These are phyloP conservation scores for Oemleria cerasiformis DNA, from an alignment of 306 rosid species.

Conservation along the genomic window DNA sequence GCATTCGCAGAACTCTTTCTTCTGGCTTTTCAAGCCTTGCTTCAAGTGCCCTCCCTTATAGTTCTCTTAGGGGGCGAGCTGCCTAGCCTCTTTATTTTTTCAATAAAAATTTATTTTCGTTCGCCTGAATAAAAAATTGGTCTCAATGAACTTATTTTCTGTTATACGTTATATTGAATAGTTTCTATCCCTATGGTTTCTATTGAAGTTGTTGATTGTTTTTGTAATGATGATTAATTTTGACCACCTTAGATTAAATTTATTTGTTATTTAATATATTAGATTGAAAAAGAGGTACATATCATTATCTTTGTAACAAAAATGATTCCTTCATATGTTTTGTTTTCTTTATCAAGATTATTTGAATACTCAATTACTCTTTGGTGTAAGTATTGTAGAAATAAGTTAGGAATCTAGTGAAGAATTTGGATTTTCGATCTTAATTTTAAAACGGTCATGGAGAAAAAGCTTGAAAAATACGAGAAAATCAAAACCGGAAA, in stretches of 20 bases:
- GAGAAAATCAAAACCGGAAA: not conserved
- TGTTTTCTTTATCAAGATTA: too few species aligned
- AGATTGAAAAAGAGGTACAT: not conserved
- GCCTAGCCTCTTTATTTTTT: not conserved
- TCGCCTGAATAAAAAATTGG: not conserved
- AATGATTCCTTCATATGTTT: not conserved
- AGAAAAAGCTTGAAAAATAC: not conserved
- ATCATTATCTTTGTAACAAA: not conserved
- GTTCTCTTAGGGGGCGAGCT: not conserved
- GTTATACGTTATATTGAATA: not conserved
- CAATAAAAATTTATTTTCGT: not conserved
- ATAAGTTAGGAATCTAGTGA: not conserved
- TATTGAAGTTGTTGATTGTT: not conserved
- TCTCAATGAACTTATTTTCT: not conserved
- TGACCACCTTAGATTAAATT: not conserved
- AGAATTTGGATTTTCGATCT: not conserved
- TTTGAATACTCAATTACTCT: not conserved
- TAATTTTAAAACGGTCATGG: not conserved
- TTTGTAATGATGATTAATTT: not conserved
- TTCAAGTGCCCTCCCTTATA: not conserved
- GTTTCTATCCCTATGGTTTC: not conserved
- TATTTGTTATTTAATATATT: not conserved
- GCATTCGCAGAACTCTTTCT: not conserved
- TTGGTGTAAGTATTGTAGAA: not conserved
- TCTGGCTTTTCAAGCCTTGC: slow-evolving; percentile 2